Base-by-base conservation (phyloP, 1,284 basidiomycete genomes). In the Meira nashicola region DNA sequence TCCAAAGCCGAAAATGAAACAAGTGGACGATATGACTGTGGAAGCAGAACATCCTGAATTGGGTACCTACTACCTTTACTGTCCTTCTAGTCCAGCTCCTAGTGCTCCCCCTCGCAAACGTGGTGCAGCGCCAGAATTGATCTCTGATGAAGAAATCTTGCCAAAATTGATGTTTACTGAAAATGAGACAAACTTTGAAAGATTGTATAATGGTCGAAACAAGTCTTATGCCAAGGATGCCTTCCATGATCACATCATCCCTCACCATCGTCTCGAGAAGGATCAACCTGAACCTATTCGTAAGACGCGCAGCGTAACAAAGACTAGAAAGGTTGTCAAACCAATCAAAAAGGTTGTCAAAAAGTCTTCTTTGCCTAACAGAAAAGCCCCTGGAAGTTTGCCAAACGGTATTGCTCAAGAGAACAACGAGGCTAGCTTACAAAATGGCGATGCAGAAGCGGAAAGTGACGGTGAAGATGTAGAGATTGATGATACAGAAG, bases 211-310 rank as follows among this genome's bases (percentile, higher is more conserved):
- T 39, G 92, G 90, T 23, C 55, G 66, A 54, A 74, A 74, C 23
- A 96, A 97, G 81, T 84, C 85, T 1, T 93, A 87, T 77, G 89
- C 90, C 73, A 98, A 98, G 81, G 94, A 98, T 74, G 93, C 89
- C n/a, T 97, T 98, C 83, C 92, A 98, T 76, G 93, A 97, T 78
- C 89, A 97, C 77, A 89, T 97, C 78, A 87, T 97, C 65, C 86
- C 87, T 2, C 82, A 82, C 14, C 93, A 96, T 79, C 87, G 72
- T 37, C 60, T 66, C 47, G 70, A 74, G 49, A 73, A 74, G 59
- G 71, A 73, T 54, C 71, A 67, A 33, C 70, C 71, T 44, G 58
- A 73, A 60, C 54, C 65, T 3, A 46, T 73, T 38, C 56, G 66
- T 28, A 73, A 62, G 61, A 71, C 65, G 15, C 66, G 66, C 48